Conservation (phyloP, 257 asterid species). For the Paulownia fortunei region DNA sequence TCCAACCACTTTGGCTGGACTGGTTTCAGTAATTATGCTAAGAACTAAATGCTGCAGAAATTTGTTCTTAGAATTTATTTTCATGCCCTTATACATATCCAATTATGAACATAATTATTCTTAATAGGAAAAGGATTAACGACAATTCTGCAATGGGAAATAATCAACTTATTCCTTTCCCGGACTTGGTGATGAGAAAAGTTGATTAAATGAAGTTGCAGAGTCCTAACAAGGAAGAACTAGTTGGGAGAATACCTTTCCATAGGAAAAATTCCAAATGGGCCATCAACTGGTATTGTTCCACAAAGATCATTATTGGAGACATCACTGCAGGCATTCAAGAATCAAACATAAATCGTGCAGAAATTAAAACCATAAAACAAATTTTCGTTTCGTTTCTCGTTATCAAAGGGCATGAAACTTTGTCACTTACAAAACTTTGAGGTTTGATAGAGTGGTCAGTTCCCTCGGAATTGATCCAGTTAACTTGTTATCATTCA, state of each 20-base stretch:
- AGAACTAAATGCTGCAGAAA: neutral
- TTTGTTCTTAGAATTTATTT: neutral
- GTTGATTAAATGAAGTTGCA: neutral
- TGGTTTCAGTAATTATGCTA: too few relatives aligned
- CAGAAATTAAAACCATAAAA: neutral
- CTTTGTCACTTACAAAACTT: conserved; percentile 67
- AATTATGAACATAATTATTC: neutral
- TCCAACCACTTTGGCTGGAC: too few relatives aligned
- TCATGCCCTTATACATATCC: neutral
- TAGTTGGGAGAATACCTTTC: conserved; percentile 54
- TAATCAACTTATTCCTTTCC: neutral
- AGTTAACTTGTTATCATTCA: conserved; percentile 74
- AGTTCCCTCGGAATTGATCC: conserved; percentile 95
- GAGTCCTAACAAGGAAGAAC: neutral
- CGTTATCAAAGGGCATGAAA: neutral
- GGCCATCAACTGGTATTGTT: conserved; percentile 91
- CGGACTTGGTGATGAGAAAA: too few relatives aligned
- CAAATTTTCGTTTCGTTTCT: neutral
- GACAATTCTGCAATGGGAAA: neutral
- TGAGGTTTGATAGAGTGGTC: conserved; percentile 68
- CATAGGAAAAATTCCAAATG: conserved; percentile 70
- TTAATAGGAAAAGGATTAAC: neutral
- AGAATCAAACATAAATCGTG: conserved; percentile 6
- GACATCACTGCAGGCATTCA: conserved; percentile 68
- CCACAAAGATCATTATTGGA: conserved; percentile 86